phyloP scores from a whole-genome alignment of 2,329 filamentous ascomycete species.

The Celoporthe dispersa region DNA sequence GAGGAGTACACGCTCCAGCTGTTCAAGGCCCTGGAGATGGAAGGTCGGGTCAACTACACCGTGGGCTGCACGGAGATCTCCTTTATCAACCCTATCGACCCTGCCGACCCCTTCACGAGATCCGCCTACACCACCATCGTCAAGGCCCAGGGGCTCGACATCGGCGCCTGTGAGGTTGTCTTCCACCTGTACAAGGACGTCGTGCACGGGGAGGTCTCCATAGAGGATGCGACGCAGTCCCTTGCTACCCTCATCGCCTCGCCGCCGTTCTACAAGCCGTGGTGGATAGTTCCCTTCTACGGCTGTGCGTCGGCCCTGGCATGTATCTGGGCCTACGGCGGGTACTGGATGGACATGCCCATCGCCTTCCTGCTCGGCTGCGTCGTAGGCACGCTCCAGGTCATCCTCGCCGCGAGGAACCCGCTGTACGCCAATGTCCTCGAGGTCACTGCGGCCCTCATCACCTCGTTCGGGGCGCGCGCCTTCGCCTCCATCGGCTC shows the following conservation, averaged over 20 bases:
- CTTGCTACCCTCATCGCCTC: slow-evolving; percentile 18
- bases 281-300: slow-evolving; percentile 27
- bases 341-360: slow-evolving; percentile 26
- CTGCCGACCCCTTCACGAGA: slow-evolving; percentile 28
- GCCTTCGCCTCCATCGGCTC: slow-evolving; percentile 23
- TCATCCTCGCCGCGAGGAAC: slow-evolving; percentile 20
- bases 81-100: slow-evolving; percentile 27
- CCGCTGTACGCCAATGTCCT: slow-evolving; percentile 26
- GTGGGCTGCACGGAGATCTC: slow-evolving; percentile 30
- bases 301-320: slow-evolving; percentile 18
- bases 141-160: slow-evolving; percentile 30
- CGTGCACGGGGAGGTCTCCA: slow-evolving; percentile 25
- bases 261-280: slow-evolving; percentile 27
- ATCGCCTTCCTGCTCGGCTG: slow-evolving; percentile 24
- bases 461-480: slow-evolving; percentile 25
- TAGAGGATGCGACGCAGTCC: slow-evolving; percentile 27
- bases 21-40: slow-evolving; percentile 29
- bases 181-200: slow-evolving; percentile 31
- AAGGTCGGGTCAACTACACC: slow-evolving; percentile 31
- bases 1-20: slow-evolving; percentile 29
- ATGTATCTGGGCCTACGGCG: slow-evolving; percentile 19
- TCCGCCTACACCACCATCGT: slow-evolving; percentile 30
- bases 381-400: slow-evolving; percentile 25
- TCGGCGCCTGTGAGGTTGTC: slow-evolving; percentile 28
- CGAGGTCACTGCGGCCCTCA: slow-evolving; percentile 21